phyloP scores from a whole-genome alignment of 306 rosid species.

The Betula pendula region DNA sequence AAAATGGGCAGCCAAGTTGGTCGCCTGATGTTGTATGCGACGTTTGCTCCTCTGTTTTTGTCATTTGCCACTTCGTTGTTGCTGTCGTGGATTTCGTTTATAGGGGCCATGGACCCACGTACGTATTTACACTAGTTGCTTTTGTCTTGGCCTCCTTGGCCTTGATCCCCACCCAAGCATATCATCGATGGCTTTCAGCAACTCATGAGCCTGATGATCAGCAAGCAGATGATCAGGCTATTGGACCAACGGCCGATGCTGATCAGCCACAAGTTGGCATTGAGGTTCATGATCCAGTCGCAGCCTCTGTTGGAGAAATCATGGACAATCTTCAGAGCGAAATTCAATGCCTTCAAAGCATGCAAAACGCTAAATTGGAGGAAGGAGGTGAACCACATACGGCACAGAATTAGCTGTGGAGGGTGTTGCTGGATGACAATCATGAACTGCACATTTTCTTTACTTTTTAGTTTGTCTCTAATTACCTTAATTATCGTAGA shows the following conservation, averaged over 20 bases:
- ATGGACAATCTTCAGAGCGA: neutral
- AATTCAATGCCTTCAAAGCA: neutral
- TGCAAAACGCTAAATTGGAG: neutral
- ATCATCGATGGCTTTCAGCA: neutral
- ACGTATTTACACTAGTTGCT: neutral
- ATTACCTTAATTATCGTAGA: neutral
- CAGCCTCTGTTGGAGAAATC: neutral
- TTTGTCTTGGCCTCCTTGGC: neutral
- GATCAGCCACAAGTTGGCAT: neutral
- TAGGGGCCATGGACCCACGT: neutral
- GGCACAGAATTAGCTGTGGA: neutral
- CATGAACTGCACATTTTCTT: neutral
- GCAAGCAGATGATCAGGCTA: neutral
- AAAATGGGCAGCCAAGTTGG: constrained; percentile 6
- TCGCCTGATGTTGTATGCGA: neutral
- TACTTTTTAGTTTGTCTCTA: neutral
- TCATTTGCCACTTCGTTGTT: neutral
- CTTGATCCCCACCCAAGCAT: neutral
- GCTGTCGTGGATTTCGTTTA: neutral
- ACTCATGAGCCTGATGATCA: neutral
- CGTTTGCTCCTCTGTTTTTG: neutral
- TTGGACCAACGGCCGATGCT: neutral
- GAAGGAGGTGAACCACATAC: neutral
- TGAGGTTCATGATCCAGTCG: neutral
- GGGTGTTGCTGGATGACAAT: neutral